A percentile compares a stretch with the other conserved stretches of the same genome.
Evolutionary conservation across 164 flowering plant species (phyloP).

Genomic region (Annona squamosa): DNA sequence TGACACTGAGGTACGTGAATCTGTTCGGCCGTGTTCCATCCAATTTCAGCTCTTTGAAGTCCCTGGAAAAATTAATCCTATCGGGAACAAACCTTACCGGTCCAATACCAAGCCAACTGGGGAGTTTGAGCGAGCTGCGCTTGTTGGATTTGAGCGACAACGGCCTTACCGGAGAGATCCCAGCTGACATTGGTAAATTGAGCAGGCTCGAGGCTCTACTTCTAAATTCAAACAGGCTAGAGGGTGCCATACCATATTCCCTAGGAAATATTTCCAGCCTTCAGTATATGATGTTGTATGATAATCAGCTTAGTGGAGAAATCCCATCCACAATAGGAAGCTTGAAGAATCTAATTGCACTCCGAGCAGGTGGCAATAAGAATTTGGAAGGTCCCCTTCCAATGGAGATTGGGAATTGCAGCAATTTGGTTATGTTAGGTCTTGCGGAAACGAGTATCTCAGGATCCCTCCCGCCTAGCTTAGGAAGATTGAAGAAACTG

Average conservation of each 20-base stretch:
- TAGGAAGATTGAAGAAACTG: slow-evolving; percentile 59
- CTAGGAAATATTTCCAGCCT: slow-evolving; percentile 68
- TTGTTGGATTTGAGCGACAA: slow-evolving; percentile 65
- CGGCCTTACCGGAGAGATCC: slow-evolving; percentile 64
- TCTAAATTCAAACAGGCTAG: slow-evolving; percentile 56
- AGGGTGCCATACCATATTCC: slow-evolving; percentile 53
- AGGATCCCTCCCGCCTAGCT: slow-evolving; percentile 62
- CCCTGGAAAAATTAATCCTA: slow-evolving; percentile 47
- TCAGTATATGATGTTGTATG: slow-evolving; percentile 44
- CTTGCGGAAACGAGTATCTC: slow-evolving; percentile 87
- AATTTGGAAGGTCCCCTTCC: slow-evolving; percentile 87
- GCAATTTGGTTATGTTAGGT: slow-evolving; percentile 55
- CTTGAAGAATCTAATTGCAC: slow-evolving; percentile 41
- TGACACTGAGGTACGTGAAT: slow-evolving; percentile 49
- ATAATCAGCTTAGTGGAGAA: slow-evolving; percentile 66
- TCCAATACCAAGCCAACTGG: slow-evolving; percentile 58
- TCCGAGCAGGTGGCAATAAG: slow-evolving; percentile 83
- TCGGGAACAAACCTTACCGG: slow-evolving; percentile 74
- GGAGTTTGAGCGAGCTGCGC: slow-evolving; percentile 41
- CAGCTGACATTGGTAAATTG: slow-evolving; percentile 58
- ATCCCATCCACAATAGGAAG: slow-evolving; percentile 69
- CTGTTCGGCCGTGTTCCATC: slow-evolving; percentile 73
- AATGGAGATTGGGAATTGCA: slow-evolving; percentile 78
- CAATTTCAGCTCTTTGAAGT: slow-evolving; percentile 51
- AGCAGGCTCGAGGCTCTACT: slow-evolving; percentile 41